Evolutionary conservation across 495 filamentous ascomycete genomes (phyloP).

Genomic region (Geopyxis carbonaria): DNA sequence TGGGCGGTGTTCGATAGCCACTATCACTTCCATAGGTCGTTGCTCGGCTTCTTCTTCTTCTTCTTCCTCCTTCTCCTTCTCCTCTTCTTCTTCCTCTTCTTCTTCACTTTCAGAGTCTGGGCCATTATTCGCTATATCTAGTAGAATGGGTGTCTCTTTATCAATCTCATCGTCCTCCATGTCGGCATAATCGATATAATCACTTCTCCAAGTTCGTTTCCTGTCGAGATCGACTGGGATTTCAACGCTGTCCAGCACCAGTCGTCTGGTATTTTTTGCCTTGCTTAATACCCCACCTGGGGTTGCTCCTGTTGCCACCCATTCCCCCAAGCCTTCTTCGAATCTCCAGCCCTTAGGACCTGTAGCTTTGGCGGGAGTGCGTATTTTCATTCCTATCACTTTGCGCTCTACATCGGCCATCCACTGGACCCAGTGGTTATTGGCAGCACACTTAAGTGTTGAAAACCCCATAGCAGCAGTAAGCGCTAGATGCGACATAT

Average conservation of each 20-base stretch:
- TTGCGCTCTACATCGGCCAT: slow-evolving; percentile 12
- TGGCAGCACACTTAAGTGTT: slow-evolving; percentile 5
- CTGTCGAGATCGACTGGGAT: background rate
- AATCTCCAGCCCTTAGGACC: slow-evolving; percentile 19
- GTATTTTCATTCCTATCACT: slow-evolving; percentile 18
- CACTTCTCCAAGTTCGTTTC: slow-evolving; percentile 2
- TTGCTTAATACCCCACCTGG: slow-evolving; percentile 5
- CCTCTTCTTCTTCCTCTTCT: background rate
- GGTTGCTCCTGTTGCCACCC: slow-evolving; percentile 21
- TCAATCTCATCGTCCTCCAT: background rate
- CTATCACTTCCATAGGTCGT: background rate
- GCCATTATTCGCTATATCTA: background rate
- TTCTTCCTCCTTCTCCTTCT: background rate
- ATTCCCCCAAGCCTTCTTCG: slow-evolving; percentile 21
- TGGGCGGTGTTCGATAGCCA: background rate
- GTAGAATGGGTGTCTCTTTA: background rate
- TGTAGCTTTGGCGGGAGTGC: slow-evolving; percentile 10
- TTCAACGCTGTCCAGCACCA: background rate
- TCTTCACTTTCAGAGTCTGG: background rate
- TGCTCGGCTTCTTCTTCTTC: background rate
- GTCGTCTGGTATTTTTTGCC: too few species aligned
- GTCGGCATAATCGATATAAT: too few species aligned
- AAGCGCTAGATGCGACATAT: slow-evolving; percentile 16
- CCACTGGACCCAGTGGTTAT: slow-evolving; percentile 16
- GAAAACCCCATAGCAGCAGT: slow-evolving; percentile 16